phyloP scores from a whole-genome alignment of 2,329 filamentous ascomycete species.

The Alternaria brassicicola region DNA sequence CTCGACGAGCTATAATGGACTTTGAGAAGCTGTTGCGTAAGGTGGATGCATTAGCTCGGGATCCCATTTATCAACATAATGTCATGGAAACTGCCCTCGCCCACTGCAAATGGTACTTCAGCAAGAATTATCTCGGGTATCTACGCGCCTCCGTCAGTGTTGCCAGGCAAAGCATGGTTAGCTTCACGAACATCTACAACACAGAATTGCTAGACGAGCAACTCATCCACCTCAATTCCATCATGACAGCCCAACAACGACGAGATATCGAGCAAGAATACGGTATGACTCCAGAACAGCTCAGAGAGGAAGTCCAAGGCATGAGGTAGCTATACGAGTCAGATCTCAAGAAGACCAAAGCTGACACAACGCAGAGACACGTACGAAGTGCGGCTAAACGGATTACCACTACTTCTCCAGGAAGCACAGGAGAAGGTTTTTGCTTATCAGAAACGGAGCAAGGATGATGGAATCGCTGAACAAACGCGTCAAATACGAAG shows the following conservation, averaged over 20 bases:
- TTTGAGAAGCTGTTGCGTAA: background rate
- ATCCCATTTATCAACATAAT: background rate
- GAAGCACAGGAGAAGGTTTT: background rate
- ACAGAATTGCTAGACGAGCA: conserved; percentile 6
- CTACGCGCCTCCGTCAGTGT: conserved; percentile 11
- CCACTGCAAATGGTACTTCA: conserved; percentile 11
- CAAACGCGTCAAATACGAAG: background rate
- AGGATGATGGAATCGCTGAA: background rate
- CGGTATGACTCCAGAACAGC: background rate
- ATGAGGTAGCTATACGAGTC: background rate
- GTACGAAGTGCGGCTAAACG: background rate
- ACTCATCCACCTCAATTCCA: background rate
- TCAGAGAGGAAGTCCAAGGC: background rate
- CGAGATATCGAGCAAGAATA: background rate
- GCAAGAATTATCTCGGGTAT: background rate
- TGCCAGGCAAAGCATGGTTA: conserved; percentile 10
- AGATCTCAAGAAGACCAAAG: too few species aligned
- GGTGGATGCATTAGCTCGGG: conserved; percentile 1
- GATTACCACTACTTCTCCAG: background rate
- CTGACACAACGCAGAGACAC: background rate
- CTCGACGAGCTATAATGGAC: background rate
- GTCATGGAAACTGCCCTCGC: background rate
- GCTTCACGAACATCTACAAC: conserved; percentile 2
- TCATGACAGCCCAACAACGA: background rate
- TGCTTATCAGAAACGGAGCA: background rate